These are phyloP conservation scores for Trametes coccinea DNA, from an alignment of 768 basidiomycete genomes.

Conservation along the genomic window DNA sequence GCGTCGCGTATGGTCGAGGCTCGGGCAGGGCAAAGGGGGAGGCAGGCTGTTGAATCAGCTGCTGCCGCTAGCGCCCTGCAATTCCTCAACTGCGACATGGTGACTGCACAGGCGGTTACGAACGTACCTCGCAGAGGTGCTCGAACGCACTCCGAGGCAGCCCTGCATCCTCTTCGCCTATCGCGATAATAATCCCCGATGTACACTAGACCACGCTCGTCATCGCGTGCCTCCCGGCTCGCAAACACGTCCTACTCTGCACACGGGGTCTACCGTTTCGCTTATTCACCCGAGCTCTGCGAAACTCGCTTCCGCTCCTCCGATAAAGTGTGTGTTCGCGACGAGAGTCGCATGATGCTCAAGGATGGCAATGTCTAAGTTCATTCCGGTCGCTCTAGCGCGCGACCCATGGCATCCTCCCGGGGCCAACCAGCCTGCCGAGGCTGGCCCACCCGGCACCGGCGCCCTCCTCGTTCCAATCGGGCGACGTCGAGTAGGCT, in stretches of 20 bases:
- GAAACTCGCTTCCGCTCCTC: background rate
- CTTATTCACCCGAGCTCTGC: background rate
- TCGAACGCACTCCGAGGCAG: background rate
- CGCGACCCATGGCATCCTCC: background rate
- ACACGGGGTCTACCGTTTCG: background rate
- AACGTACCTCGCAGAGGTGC: too few relatives aligned
- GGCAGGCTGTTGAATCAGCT: background rate
- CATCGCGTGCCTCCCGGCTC: conserved; percentile 12
- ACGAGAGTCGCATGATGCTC: conserved; percentile 3
- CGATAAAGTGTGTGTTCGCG: conserved; percentile 3
- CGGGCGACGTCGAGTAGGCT: conserved; percentile 3
- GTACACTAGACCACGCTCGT: background rate
- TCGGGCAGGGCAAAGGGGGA: background rate
- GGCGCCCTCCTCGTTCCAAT: background rate
- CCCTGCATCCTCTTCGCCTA: conserved; percentile 3
- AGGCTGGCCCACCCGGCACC: background rate
- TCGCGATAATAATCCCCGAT: conserved; percentile 24
- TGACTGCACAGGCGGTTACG: too few relatives aligned
- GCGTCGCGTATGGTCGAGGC: background rate
- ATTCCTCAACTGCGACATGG: background rate
- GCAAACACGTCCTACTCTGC: background rate
- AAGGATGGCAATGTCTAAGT: background rate
- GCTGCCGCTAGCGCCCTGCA: background rate
- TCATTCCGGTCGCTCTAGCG: background rate
- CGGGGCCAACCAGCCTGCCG: conserved; percentile 5